A percentile compares a stretch with the other conserved stretches of the same genome.
Conservation (phyloP, 129 eudicot species). For the Pseudognaphalium luteoalbum region DNA sequence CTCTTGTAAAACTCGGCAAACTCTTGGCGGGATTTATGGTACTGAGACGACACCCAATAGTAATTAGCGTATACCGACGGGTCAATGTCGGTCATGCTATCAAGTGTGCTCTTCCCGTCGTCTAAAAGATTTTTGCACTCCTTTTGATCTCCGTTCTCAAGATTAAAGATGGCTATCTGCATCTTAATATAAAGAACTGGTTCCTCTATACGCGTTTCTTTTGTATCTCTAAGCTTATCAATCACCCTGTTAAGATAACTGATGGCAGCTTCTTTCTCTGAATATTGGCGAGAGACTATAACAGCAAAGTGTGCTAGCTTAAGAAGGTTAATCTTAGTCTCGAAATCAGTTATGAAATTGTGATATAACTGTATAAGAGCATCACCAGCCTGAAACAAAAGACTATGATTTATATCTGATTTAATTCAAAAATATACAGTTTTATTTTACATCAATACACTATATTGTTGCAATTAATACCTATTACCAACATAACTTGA, state of each 20-base stretch:
- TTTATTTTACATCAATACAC: not conserved
- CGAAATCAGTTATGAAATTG: conserved; percentile 85
- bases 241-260: conserved; percentile 79
- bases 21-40: conserved; percentile 79
- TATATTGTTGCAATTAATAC: not conserved
- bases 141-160: conserved; percentile 81
- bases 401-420: not conserved
- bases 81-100: conserved; percentile 93
- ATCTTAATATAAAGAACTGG: conserved; percentile 78
- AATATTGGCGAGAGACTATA: conserved; percentile 75
- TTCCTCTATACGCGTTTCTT: conserved; percentile 77
- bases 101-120: conserved; percentile 82
- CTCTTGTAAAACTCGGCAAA: conserved; percentile 92
- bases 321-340: conserved; percentile 93
- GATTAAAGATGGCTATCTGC: conserved; percentile 80
- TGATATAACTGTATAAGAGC: conserved; percentile 87
- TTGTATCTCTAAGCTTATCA: conserved; percentile 75
- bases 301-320: conserved; percentile 97
- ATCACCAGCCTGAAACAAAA: conserved; percentile 77
- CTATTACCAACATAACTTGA: not conserved
- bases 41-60: conserved; percentile 94
- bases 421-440: not conserved
- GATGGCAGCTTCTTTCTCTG: conserved; percentile 80
- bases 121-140: conserved; percentile 86
- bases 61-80: conserved; percentile 92